Conservation (phyloP, 2,329 filamentous ascomycete species). For the Talaromyces sp. region DNA sequence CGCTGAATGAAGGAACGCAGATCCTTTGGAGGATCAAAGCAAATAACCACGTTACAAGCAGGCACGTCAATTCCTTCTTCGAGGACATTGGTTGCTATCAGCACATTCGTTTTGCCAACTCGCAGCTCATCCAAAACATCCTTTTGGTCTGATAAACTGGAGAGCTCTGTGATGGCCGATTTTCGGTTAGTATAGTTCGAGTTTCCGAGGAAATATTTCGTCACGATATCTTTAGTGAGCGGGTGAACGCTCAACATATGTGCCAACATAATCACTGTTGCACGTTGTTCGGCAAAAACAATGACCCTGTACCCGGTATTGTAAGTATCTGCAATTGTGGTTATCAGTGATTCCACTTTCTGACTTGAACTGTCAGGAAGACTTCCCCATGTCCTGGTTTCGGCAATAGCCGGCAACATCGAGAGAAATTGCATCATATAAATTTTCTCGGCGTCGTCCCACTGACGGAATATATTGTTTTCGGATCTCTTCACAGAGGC, state of each 20-base stretch:
- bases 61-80: constrained; percentile 62
- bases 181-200: constrained; percentile 44
- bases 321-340: constrained; percentile 47
- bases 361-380: constrained; percentile 45
- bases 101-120: constrained; percentile 53
- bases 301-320: constrained; percentile 55
- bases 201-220: constrained; percentile 54
- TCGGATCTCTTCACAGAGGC: constrained; percentile 27
- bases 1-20: constrained; percentile 65
- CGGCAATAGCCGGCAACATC: constrained; percentile 22
- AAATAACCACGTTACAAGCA: constrained; percentile 63
- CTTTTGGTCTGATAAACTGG: constrained; percentile 47
- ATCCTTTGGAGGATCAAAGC: constrained; percentile 60
- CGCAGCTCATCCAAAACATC: constrained; percentile 55
- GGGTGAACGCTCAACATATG: constrained; percentile 57
- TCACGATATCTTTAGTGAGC: constrained; percentile 35
- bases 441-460: constrained; percentile 51
- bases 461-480: constrained; percentile 36
- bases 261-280: constrained; percentile 58
- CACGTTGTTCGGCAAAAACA: constrained; percentile 64
- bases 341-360: constrained; percentile 58
- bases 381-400: constrained; percentile 18
- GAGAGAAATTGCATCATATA: constrained; percentile 52
- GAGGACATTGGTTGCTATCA: constrained; percentile 57
- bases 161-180: constrained; percentile 49